These are phyloP conservation scores for Diospyros lotus DNA, from an alignment of 148 eudicot species.

Conservation along the genomic window DNA sequence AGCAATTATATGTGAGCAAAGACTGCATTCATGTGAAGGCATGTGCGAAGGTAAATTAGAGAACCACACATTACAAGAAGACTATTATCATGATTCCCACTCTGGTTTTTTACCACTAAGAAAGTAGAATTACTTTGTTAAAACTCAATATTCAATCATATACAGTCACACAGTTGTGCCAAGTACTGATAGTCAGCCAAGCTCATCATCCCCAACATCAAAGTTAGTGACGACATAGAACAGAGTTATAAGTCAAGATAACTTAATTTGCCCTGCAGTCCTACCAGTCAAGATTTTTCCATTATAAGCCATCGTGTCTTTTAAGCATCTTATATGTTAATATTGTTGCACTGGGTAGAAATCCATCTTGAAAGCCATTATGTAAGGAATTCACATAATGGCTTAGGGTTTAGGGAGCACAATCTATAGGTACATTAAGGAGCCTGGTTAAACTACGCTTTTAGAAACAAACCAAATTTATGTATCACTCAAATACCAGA, in stretches of 20 bases:
- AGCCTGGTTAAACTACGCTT: not conserved
- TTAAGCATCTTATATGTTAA: not conserved
- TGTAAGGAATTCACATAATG: not conserved
- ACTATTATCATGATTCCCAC: not conserved
- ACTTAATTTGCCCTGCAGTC: too few relatives aligned
- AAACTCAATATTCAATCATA: not conserved
- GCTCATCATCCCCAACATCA: not conserved
- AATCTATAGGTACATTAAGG: too few relatives aligned
- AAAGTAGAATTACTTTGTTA: not conserved
- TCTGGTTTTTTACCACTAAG: not conserved
- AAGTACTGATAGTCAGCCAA: not conserved
- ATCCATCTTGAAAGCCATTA: not conserved
- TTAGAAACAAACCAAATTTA: not conserved
- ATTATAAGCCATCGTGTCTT: not conserved
- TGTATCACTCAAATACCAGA: not conserved
- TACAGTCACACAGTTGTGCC: not conserved
- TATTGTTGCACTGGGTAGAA: not conserved
- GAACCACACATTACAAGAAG: not conserved
- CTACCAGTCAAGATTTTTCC: not conserved
- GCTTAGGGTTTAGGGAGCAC: not conserved
- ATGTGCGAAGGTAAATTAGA: not conserved
- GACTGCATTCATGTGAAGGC: not conserved
- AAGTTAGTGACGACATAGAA: too few relatives aligned
- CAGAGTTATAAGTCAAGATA: too few relatives aligned
- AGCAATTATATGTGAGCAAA: not conserved